phyloP scores from a whole-genome alignment of 495 filamentous ascomycete species.

The Tuber brumale region DNA sequence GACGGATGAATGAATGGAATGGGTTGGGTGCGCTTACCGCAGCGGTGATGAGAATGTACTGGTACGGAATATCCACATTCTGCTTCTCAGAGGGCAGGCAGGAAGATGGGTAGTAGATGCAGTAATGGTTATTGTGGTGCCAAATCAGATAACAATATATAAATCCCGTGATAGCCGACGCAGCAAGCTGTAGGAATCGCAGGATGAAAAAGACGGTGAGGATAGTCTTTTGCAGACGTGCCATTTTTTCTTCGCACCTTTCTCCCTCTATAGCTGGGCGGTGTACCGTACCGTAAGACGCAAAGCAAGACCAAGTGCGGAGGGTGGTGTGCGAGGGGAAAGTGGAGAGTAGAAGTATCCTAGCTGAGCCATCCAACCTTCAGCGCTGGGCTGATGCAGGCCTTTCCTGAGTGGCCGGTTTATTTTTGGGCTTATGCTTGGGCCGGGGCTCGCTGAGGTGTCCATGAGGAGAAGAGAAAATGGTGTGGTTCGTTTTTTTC shows the following conservation, averaged over 20 bases:
- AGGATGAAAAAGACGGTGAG: conserved; percentile 6
- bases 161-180: conserved; percentile 9
- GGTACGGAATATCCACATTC: conserved; percentile 1
- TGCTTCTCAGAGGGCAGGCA: not conserved
- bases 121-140: conserved; percentile 10
- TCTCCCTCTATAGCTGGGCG: not conserved
- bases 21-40: not conserved
- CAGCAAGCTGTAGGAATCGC: conserved; percentile 9
- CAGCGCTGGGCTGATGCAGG: not conserved
- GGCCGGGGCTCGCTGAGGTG: not conserved
- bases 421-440: conserved; percentile 1
- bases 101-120: not conserved
- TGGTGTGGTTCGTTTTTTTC: not conserved
- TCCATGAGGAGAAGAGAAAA: not conserved
- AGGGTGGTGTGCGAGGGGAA: not conserved
- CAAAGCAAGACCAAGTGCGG: not conserved
- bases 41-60: conserved; percentile 10
- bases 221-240: not conserved
- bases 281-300: not conserved
- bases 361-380: not conserved
- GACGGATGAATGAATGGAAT: not conserved
- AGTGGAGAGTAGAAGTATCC: not conserved
- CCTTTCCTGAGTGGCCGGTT: not conserved
- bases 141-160: conserved; percentile 13
- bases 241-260: not conserved